phyloP scores from a whole-genome alignment of 345 rosid genomes.

The Linum trigynum region DNA sequence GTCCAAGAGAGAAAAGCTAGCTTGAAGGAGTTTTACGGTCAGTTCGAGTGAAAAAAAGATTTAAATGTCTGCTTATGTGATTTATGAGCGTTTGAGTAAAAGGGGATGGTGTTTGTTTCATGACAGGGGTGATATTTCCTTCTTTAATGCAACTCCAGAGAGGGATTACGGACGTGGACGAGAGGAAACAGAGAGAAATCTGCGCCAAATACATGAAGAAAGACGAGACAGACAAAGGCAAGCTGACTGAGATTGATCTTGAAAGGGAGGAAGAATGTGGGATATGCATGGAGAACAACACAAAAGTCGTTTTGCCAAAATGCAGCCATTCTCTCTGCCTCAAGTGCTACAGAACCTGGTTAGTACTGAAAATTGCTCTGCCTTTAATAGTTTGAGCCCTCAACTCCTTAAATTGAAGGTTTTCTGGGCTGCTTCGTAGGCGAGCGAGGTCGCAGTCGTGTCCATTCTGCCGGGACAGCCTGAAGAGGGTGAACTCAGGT shows the following conservation, averaged over 20 bases:
- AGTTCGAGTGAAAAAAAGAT: conserved; percentile 6
- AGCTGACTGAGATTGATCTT: conserved; percentile 55
- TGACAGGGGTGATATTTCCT: conserved; percentile 76
- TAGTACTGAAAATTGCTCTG: conserved; percentile 4
- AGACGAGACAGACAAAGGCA: conserved; percentile 41
- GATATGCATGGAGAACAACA: conserved; percentile 69
- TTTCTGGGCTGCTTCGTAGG: conserved; percentile 28
- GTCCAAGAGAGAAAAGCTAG: conserved; percentile 81
- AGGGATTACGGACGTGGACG: conserved; percentile 69
- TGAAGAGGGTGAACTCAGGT: conserved; percentile 60
- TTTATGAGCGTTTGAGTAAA: not conserved
- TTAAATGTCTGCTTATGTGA: not conserved
- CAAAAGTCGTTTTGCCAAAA: conserved; percentile 65
- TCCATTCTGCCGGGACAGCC: conserved; percentile 83
- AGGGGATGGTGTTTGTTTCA: conserved; percentile 12
- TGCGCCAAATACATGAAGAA: conserved; percentile 44
- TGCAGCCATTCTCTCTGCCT: conserved; percentile 82
- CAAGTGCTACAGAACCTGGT: conserved; percentile 72
- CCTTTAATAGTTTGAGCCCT: not conserved
- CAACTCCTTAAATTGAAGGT: not conserved
- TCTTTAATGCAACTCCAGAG: conserved; percentile 68
- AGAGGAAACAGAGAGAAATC: conserved; percentile 63
- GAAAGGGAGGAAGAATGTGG: conserved; percentile 96
- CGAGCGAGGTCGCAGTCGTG: conserved; percentile 66
- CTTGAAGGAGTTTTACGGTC: conserved; percentile 82